Conservation (phyloP, 2,329 filamentous ascomycete species). For the Remersonia thermophila region DNA sequence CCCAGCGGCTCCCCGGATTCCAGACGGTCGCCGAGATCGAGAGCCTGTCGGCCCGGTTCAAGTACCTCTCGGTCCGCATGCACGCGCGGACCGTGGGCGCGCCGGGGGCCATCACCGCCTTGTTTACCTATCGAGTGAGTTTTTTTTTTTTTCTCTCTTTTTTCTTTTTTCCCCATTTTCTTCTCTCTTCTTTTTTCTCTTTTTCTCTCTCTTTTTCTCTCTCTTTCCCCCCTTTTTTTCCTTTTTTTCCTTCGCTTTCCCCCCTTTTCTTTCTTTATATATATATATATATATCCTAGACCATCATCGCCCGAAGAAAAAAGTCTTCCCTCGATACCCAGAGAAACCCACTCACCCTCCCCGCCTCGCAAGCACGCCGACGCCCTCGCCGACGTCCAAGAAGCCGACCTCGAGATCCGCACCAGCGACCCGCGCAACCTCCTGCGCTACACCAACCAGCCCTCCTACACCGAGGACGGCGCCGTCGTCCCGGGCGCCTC, state of each 20-base stretch:
- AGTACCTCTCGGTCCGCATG: conserved; percentile 36
- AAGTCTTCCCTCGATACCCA: no score
- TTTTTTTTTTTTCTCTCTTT: no score
- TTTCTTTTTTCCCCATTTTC: no score
- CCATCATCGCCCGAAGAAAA: no score
- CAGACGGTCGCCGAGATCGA: conserved; percentile 39
- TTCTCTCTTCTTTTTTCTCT: no score
- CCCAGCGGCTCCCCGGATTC: conserved; percentile 29
- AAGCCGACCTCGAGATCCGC: conserved; percentile 41
- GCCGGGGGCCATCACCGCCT: conserved; percentile 37
- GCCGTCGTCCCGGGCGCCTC: conserved; percentile 35
- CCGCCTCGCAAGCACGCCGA: conserved; percentile 20
- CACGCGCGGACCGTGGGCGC: conserved; percentile 36
- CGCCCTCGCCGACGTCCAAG: conserved; percentile 30
- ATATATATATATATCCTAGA: no score
- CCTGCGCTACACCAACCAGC: conserved; percentile 50
- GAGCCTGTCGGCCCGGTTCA: conserved; percentile 24
- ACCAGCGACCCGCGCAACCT: conserved; percentile 31
- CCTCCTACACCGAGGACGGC: conserved; percentile 33
- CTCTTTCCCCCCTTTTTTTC: no score
- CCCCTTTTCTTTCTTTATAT: no score
- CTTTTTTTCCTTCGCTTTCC: no score
- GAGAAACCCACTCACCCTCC: no score
- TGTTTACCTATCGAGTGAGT: conserved; percentile 41
- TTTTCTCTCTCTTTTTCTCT: no score